Conservation (phyloP, 2,329 filamentous ascomycete genomes). For the Sporothrix phasma region DNA sequence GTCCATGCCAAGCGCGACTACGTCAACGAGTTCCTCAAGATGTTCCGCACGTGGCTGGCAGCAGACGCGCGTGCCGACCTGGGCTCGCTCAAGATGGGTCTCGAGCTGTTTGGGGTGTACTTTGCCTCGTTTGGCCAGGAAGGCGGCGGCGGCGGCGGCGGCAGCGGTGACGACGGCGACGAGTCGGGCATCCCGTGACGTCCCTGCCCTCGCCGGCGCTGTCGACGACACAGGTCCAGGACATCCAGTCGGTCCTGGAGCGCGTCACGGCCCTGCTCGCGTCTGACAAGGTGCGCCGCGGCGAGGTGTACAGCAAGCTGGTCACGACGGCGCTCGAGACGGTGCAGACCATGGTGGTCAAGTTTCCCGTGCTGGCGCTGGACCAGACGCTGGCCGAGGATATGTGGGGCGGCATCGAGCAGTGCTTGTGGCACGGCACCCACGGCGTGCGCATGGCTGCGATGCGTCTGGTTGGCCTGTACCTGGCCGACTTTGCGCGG, state of each 20-base stretch:
- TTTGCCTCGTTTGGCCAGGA: constrained; percentile 50
- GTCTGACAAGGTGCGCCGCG: constrained; percentile 49
- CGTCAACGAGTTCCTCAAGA: constrained; percentile 56
- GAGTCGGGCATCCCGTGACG: background rate
- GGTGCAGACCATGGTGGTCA: constrained; percentile 55
- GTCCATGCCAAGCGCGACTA: constrained; percentile 62
- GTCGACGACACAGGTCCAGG: constrained; percentile 51
- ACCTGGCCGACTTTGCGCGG: constrained; percentile 63
- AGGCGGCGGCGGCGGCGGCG: background rate
- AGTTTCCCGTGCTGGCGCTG: constrained; percentile 55
- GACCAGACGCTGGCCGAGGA: constrained; percentile 34
- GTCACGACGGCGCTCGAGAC: constrained; percentile 64
- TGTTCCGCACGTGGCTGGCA: constrained; percentile 66
- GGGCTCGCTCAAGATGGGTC: constrained; percentile 54
- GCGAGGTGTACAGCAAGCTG: constrained; percentile 35
- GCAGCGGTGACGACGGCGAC: background rate
- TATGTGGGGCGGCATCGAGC: constrained; percentile 63
- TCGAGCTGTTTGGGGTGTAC: constrained; percentile 70
- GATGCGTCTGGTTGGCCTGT: constrained; percentile 63
- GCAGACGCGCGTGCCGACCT: constrained; percentile 39
- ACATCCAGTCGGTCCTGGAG: constrained; percentile 53
- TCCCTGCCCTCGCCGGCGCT: background rate
- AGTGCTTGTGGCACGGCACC: constrained; percentile 62
- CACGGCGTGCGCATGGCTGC: constrained; percentile 67
- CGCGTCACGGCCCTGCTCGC: constrained; percentile 44